Evolutionary conservation across 495 filamentous ascomycete genomes (phyloP).

Genomic region (Chaetomium fimeti): DNA sequence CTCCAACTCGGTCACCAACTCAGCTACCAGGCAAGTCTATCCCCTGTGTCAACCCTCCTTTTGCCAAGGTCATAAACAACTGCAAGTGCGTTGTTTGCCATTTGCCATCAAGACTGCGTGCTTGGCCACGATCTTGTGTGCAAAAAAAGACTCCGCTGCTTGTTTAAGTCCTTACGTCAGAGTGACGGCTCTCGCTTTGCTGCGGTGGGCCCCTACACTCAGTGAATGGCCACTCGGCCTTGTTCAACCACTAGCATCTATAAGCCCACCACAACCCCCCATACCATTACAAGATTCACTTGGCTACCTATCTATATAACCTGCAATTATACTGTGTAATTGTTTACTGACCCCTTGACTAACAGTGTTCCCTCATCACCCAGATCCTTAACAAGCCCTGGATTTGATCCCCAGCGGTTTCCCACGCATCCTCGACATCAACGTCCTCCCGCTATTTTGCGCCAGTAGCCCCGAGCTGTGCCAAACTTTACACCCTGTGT

Average conservation of each 20-base stretch:
- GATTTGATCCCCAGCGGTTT: neutral
- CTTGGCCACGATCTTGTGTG: neutral
- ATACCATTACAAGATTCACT: neutral
- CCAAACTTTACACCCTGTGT: neutral
- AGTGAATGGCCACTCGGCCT: neutral
- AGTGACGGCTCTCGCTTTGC: constrained; percentile 15
- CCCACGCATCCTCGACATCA: neutral
- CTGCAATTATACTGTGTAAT: neutral
- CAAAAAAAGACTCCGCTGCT: constrained; percentile 8
- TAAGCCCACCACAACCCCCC: neutral
- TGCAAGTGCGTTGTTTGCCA: neutral
- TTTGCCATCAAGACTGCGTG: neutral
- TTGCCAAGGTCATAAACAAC: neutral
- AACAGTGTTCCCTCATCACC: neutral
- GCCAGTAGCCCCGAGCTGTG: neutral
- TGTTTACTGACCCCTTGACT: neutral
- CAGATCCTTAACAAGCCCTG: neutral
- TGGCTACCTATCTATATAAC: neutral
- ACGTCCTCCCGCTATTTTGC: neutral
- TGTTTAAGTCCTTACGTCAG: constrained; percentile 23
- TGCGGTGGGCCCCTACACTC: constrained; percentile 13
- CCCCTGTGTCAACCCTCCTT: neutral
- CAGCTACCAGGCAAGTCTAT: neutral
- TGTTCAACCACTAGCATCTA: neutral
- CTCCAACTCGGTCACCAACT: neutral